A percentile compares a stretch with the other conserved stretches of the same genome.
These are phyloP conservation scores for Ogataea paraovalis DNA, from an alignment of 805 yeast genomes.

Conservation along the genomic window DNA sequence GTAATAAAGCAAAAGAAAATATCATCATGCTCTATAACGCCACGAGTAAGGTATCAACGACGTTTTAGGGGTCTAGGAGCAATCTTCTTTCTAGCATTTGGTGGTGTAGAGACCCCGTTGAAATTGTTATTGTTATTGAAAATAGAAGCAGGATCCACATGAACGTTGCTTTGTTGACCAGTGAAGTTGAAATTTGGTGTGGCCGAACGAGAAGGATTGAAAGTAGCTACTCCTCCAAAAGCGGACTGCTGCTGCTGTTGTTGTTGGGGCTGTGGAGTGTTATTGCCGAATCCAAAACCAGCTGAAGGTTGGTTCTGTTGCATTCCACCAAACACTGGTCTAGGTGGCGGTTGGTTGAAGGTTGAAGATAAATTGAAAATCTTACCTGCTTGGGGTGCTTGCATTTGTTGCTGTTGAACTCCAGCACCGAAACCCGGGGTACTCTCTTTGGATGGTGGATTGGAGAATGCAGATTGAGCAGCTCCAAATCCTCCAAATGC, in stretches of 20 bases:
- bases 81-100: constrained; percentile 19
- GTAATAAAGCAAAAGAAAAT: neutral
- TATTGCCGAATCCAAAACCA: constrained; percentile 9
- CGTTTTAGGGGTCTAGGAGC: constrained; percentile 21
- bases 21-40: too few relatives aligned
- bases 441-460: constrained; percentile 5
- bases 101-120: constrained; percentile 13
- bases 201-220: constrained; percentile 25
- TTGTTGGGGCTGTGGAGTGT: constrained; percentile 5
- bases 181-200: constrained; percentile 33
- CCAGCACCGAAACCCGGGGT: constrained; percentile 8
- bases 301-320: constrained; percentile 9
- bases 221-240: neutral
- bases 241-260: constrained; percentile 3
- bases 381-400: constrained; percentile 10
- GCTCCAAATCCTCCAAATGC: constrained; percentile 2
- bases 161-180: constrained; percentile 20
- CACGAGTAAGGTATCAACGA: constrained; percentile 6
- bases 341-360: constrained; percentile 10
- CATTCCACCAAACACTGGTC: constrained; percentile 7
- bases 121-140: constrained; percentile 11
- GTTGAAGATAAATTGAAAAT: constrained; percentile 12
- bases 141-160: constrained; percentile 27
- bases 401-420: constrained; percentile 14
- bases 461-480: constrained; percentile 1